phyloP scores from a whole-genome alignment of 441 rosid species.

The Brassica balearica region DNA sequence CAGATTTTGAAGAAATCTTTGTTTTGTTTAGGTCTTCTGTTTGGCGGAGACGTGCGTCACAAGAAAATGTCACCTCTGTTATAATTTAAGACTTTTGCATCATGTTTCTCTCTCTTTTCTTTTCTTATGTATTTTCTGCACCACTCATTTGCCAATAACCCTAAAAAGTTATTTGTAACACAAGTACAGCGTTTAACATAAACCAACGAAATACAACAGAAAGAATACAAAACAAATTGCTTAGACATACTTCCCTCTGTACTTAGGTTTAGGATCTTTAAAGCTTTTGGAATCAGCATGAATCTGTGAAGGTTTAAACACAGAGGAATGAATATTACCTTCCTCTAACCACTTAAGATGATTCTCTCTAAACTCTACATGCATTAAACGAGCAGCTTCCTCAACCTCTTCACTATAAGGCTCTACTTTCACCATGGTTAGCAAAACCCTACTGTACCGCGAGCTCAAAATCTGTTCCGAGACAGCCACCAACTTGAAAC shows the following conservation, averaged over 20 bases:
- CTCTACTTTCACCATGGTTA: constrained; percentile 87
- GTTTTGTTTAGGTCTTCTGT: constrained; percentile 30
- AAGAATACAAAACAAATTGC: constrained; percentile 4
- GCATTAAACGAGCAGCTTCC: constrained; percentile 71
- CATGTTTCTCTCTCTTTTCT: too few species aligned
- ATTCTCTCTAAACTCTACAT: constrained; percentile 85
- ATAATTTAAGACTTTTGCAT: too few species aligned
- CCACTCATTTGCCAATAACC: background rate
- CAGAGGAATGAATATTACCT: constrained; percentile 86
- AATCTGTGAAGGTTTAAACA: constrained; percentile 60
- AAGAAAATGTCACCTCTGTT: background rate
- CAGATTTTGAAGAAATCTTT: constrained; percentile 33
- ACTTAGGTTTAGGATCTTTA: constrained; percentile 82
- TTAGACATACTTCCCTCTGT: constrained; percentile 89
- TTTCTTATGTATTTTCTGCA: too few species aligned
- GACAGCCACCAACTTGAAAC: constrained; percentile 70
- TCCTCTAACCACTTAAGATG: constrained; percentile 92
- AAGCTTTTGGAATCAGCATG: constrained; percentile 50
- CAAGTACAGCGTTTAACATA: background rate
- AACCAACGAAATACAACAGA: constrained; percentile 23
- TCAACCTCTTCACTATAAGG: constrained; percentile 65
- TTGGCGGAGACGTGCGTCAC: constrained; percentile 33
- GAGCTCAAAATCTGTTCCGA: constrained; percentile 95
- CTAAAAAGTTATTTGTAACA: too few species aligned
- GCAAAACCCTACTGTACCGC: constrained; percentile 75